phyloP scores from a whole-genome alignment of 495 filamentous ascomycete species.

The Penicillium fimorum region DNA sequence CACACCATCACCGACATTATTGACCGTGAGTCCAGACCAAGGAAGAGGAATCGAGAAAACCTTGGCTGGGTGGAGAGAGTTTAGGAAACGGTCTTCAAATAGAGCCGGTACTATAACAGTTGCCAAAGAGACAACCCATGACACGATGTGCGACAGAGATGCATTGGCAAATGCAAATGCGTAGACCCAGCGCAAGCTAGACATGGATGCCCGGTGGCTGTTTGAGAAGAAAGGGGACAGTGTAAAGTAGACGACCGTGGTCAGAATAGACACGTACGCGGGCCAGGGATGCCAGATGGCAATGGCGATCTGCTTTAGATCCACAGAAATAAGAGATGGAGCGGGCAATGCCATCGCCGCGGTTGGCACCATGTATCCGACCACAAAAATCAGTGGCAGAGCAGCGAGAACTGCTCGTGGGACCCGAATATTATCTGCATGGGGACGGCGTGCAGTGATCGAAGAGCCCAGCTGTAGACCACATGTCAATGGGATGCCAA shows the following conservation, averaged over 20 bases:
- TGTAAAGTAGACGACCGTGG: constrained; percentile 30
- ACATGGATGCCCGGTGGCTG: constrained; percentile 37
- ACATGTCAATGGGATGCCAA: constrained; percentile 53
- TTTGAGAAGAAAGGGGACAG: constrained; percentile 38
- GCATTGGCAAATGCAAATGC: constrained; percentile 50
- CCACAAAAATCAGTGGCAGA: constrained; percentile 45
- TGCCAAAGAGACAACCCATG: constrained; percentile 45
- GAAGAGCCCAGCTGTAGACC: constrained; percentile 54
- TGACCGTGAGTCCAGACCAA: constrained; percentile 38
- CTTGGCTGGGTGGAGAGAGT: constrained; percentile 36
- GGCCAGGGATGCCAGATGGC: constrained; percentile 63
- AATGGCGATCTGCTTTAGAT: constrained; percentile 56
- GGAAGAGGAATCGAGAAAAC: constrained; percentile 45
- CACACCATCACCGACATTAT: constrained; percentile 48
- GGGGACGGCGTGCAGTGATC: constrained; percentile 44
- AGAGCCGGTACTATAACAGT: constrained; percentile 37
- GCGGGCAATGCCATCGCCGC: constrained; percentile 52
- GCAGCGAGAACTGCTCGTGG: constrained; percentile 46
- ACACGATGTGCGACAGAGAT: constrained; percentile 46
- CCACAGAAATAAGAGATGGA: constrained; percentile 40
- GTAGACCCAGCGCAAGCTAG: constrained; percentile 53
- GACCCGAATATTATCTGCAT: constrained; percentile 48
- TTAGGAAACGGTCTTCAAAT: constrained; percentile 31
- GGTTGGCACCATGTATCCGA: constrained; percentile 53
- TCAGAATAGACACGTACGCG: constrained; percentile 42